These are phyloP conservation scores for Aphanomyces astaci DNA, from an alignment of 352 stramenopile species.

Conservation along the genomic window DNA sequence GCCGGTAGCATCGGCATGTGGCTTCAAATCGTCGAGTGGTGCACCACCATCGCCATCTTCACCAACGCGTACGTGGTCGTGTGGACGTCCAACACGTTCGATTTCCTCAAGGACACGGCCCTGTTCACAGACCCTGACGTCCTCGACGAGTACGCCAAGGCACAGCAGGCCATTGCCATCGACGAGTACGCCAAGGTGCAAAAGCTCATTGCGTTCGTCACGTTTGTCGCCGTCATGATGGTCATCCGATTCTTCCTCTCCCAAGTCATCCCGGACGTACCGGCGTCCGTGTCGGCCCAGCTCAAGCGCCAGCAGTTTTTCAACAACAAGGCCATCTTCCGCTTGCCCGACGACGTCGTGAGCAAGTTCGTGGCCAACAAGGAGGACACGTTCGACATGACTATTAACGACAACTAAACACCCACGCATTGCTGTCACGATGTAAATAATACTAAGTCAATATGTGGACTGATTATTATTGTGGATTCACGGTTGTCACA, in stretches of 20 bases:
- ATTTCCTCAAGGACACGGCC: conserved; percentile 8
- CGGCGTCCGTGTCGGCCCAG: conserved; percentile 64
- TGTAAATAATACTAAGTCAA: no score
- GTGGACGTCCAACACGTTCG: conserved; percentile 69
- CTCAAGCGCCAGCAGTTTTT: conserved; percentile 76
- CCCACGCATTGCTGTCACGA: neutral
- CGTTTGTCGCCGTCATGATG: conserved; percentile 76
- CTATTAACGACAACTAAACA: conserved; percentile 1
- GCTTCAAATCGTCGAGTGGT: conserved; percentile 84
- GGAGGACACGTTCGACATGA: conserved; percentile 20
- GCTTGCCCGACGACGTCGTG: conserved; percentile 66
- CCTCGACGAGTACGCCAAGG: conserved; percentile 52
- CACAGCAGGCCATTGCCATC: conserved; percentile 45
- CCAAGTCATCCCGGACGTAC: conserved; percentile 65
- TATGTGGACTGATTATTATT: no score
- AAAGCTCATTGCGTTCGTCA: conserved; percentile 71
- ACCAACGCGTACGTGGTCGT: conserved; percentile 91
- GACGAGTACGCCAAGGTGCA: conserved; percentile 63
- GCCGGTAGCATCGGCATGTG: conserved; percentile 89
- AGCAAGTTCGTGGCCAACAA: conserved; percentile 10
- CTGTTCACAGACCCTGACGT: neutral
- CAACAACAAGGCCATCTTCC: conserved; percentile 79
- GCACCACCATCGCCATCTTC: conserved; percentile 86
- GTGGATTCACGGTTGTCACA: no score
- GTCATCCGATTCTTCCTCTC: conserved; percentile 78